Evolutionary conservation across 139 green algal genomes (phyloP), one percentile per base, ranked within the genome.

Genomic region (Monoraphidium neglectum): DNA sequence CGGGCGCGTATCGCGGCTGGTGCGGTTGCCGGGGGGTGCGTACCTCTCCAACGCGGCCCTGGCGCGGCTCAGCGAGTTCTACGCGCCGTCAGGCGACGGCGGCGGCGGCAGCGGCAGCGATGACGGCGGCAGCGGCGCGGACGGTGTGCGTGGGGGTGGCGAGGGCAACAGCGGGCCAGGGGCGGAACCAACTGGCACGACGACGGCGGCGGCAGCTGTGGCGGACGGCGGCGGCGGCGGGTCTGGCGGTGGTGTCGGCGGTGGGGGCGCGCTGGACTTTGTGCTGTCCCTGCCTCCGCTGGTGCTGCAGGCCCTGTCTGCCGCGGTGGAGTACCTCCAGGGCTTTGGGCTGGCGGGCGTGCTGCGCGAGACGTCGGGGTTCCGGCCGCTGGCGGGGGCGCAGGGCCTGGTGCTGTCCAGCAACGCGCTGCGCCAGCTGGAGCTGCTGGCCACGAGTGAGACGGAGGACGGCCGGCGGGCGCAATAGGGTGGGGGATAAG

Each of bases 301-400:
- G 30, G 85, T 92, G 68, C 46, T 84, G 49, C 62, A 68, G 8
- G 88, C 88, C 0, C 79, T 97, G 59, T 86, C 82, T 13, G 83
- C 86, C 61, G 86, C 80, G 0, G 36, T 92, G 26, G 79, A 89
- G 36, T 88, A 95, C 77, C 74, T 98, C 65, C 26, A 53, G 4
- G 70, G 87, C 33, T 94, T 96, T 59, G 80, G 82, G 3, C 81
- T 96, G 26, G 84, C 90, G 38, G 76, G 77, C 0, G 82, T 97
- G 47, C 80, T 97, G 59, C 80, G 72, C 1, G 67, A 86, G 71
- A 68, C 79, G 4, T 37, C 61, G 32, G 57, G 65, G n/a, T 76
- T 74, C 43, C 72, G 79, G 38, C 57, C 63, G 33, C 40, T 76
- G 70, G 53, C 54, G 57, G 67, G 56, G 54, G 63, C 67, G 4